These are phyloP conservation scores for Debaryomyces singareniensis DNA, from an alignment of 1,139 yeast genomes.

Conservation along the genomic window DNA sequence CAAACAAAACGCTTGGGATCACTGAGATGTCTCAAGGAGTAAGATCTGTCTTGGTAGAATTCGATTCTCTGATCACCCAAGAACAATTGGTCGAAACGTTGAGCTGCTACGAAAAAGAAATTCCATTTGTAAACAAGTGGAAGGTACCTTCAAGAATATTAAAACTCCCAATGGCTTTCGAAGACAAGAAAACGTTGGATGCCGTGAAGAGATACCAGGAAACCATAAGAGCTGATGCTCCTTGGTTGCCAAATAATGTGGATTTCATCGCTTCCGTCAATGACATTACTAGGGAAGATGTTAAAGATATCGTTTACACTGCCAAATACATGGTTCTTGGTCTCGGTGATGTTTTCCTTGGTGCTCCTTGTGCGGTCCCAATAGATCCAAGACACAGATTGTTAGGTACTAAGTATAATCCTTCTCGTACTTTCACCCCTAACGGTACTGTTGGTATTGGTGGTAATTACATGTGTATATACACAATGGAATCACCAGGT, in stretches of 20 bases:
- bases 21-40: constrained; percentile 97
- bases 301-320: constrained; percentile 75
- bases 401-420: constrained; percentile 90
- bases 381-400: constrained; percentile 93
- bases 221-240: constrained; percentile 88
- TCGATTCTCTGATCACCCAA: constrained; percentile 61
- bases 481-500: constrained; percentile 98
- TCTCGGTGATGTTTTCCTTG: constrained; percentile 93
- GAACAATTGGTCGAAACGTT: constrained; percentile 54
- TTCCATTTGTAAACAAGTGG: constrained; percentile 75
- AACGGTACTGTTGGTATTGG: constrained; percentile 98
- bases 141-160: constrained; percentile 74
- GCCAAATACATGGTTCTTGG: constrained; percentile 92
- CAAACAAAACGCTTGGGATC: constrained; percentile 65
- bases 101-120: constrained; percentile 68
- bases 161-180: constrained; percentile 93
- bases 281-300: constrained; percentile 68
- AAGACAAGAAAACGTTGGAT: constrained; percentile 79
- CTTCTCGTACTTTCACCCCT: constrained; percentile 92
- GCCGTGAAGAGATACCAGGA: constrained; percentile 90
- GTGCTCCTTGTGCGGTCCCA: constrained; percentile 98
- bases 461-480: constrained; percentile 97
- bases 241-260: constrained; percentile 97
- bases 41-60: constrained; percentile 86
- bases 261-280: constrained; percentile 89